Evolutionary conservation across 345 rosid genomes (phyloP).

Genomic region (Eucalyptus decipiens): DNA sequence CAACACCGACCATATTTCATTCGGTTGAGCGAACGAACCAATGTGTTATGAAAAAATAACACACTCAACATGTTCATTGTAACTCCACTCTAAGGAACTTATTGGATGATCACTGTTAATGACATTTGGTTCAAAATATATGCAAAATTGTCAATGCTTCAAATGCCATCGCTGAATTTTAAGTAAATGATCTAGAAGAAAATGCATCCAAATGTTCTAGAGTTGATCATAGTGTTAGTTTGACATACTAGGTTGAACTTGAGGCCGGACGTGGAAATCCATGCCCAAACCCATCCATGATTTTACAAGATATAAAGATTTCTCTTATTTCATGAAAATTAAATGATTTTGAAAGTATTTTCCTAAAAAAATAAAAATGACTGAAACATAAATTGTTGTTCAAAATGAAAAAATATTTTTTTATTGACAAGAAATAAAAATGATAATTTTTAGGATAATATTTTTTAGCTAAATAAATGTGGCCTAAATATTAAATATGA

Average conservation of each 20-base stretch:
- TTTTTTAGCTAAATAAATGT: neutral
- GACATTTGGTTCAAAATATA: neutral
- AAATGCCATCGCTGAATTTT: neutral
- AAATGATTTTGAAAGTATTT: neutral
- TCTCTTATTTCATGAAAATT: neutral
- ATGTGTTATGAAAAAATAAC: neutral
- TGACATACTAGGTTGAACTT: neutral
- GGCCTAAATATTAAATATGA: neutral
- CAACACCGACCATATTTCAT: neutral
- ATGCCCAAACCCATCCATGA: rapidly evolving
- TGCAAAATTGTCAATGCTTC: neutral
- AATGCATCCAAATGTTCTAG: neutral
- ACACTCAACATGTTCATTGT: neutral
- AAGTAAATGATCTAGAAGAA: neutral
- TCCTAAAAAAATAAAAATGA: neutral
- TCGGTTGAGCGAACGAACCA: rapidly evolving
- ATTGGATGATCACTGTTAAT: neutral
- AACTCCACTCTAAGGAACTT: neutral
- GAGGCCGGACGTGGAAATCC: neutral
- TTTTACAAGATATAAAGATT: neutral
- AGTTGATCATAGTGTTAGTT: neutral
- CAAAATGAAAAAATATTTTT: neutral
- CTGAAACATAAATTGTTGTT: neutral
- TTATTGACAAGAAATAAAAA: neutral
- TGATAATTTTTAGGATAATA: neutral